phyloP scores from a whole-genome alignment of 805 yeast species.

The Sporopachydermia lactativora region DNA sequence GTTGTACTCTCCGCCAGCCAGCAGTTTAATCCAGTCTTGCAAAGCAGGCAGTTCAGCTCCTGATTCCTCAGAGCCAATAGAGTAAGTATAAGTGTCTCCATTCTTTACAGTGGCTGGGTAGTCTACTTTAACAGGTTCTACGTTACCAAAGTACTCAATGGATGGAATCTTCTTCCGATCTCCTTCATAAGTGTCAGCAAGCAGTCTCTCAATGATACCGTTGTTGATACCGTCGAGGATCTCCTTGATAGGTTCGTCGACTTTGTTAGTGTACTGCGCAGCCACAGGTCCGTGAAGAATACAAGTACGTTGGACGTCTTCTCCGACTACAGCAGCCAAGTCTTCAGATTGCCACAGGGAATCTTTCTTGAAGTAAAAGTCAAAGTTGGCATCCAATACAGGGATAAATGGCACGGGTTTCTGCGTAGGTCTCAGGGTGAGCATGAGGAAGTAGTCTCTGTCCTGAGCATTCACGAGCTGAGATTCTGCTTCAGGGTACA shows the following conservation, averaged over 20 bases:
- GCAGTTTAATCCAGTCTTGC: slow-evolving; percentile 57
- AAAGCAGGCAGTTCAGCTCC: slow-evolving; percentile 22
- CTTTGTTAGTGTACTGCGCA: slow-evolving; percentile 75
- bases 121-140: slow-evolving; percentile 29
- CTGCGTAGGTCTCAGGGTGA: slow-evolving; percentile 72
- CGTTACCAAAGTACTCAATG: slow-evolving; percentile 81
- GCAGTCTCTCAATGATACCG: slow-evolving; percentile 63
- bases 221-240: slow-evolving; percentile 82
- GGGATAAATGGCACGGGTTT: slow-evolving; percentile 99
- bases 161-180: slow-evolving; percentile 67
- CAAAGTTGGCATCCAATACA: slow-evolving; percentile 84
- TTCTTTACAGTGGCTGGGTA: slow-evolving; percentile 16
- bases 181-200: slow-evolving; percentile 50
- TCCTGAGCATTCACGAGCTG: slow-evolving; percentile 94
- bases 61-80: slow-evolving; percentile 22
- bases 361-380: slow-evolving; percentile 95
- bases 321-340: slow-evolving; percentile 87
- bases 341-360: slow-evolving; percentile 98
- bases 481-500: slow-evolving; percentile 59
- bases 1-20: slow-evolving; percentile 65
- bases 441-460: slow-evolving; percentile 77
- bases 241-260: slow-evolving; percentile 85
- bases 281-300: slow-evolving; percentile 98
- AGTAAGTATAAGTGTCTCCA: slow-evolving; percentile 22
- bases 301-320: slow-evolving; percentile 98